Evolutionary conservation across 2,329 filamentous ascomycete genomes (phyloP).

Genomic region (Phialophora chinensis): DNA sequence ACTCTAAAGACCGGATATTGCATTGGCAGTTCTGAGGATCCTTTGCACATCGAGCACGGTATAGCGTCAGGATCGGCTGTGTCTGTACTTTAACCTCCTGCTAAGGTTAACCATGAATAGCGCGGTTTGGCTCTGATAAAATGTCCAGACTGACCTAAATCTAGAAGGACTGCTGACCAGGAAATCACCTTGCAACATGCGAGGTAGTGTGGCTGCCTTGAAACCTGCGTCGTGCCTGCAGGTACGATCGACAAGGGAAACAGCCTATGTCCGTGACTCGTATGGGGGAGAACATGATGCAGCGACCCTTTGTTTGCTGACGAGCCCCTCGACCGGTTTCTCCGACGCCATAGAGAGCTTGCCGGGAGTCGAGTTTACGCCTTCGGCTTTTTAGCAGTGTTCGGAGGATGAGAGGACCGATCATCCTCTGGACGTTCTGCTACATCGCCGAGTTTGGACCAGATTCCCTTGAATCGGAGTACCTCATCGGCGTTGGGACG

Average conservation of each 20-base stretch:
- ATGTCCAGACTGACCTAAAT: neutral
- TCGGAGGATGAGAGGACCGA: neutral
- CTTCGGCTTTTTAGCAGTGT: neutral
- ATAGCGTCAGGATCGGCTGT: neutral
- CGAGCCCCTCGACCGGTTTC: neutral
- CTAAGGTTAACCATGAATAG: neutral
- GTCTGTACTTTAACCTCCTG: neutral
- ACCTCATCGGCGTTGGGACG: conserved; percentile 19
- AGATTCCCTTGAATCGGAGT: conserved; percentile 51
- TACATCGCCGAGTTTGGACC: conserved; percentile 7
- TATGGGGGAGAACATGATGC: neutral
- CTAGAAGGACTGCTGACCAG: neutral
- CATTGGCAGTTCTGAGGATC: neutral
- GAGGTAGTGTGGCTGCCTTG: neutral
- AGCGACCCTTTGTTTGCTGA: neutral
- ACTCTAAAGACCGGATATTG: neutral
- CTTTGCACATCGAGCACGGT: neutral
- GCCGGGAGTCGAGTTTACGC: neutral
- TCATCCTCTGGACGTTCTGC: neutral
- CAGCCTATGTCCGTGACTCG: neutral
- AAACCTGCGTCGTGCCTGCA: neutral
- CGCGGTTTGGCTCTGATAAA: neutral
- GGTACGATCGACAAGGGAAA: neutral
- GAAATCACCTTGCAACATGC: neutral
- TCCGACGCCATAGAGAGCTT: neutral